Evolutionary conservation across 2,329 filamentous ascomycete species (phyloP).

Genomic region (Botrytis byssoidea): DNA sequence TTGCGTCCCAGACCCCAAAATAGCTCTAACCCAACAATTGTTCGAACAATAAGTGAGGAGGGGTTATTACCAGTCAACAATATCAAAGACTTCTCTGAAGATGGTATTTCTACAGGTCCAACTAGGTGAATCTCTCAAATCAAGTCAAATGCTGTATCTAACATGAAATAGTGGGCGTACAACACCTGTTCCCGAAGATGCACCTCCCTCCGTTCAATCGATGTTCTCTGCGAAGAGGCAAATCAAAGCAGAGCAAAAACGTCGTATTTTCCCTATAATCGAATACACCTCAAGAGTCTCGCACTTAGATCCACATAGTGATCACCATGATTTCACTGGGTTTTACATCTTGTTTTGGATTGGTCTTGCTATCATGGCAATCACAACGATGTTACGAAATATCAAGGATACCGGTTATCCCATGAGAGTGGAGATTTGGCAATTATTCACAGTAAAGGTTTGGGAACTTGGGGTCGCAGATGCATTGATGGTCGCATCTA

Average conservation of each 20-base stretch:
- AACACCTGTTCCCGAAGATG: slow-evolving; percentile 82
- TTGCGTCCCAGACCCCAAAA: slow-evolving; percentile 36
- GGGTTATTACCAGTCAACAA: slow-evolving; percentile 25
- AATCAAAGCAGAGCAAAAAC: slow-evolving; percentile 74
- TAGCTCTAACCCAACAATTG: slow-evolving; percentile 32
- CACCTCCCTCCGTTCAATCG: slow-evolving; percentile 85
- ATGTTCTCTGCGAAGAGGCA: slow-evolving; percentile 83
- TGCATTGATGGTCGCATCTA: slow-evolving; percentile 77
- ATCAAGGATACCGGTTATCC: slow-evolving; percentile 91
- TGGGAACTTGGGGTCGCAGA: slow-evolving; percentile 85
- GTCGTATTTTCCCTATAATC: slow-evolving; percentile 87
- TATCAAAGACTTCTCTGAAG: slow-evolving; percentile 25
- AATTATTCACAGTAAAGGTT: slow-evolving; percentile 81
- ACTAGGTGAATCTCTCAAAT: background rate
- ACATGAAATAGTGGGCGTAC: slow-evolving; percentile 64
- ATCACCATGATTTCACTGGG: slow-evolving; percentile 91
- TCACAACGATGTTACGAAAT: slow-evolving; percentile 90
- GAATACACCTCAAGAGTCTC: slow-evolving; percentile 89
- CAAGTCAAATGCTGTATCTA: slow-evolving; percentile 8
- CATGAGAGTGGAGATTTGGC: slow-evolving; percentile 82
- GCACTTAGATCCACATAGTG: slow-evolving; percentile 89
- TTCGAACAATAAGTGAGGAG: slow-evolving; percentile 33
- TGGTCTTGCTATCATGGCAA: slow-evolving; percentile 91
- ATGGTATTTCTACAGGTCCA: slow-evolving; percentile 28
- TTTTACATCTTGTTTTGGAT: slow-evolving; percentile 99